These are phyloP conservation scores for Trichosporon sp. DNA, from an alignment of 1,284 basidiomycete species.

Conservation along the genomic window DNA sequence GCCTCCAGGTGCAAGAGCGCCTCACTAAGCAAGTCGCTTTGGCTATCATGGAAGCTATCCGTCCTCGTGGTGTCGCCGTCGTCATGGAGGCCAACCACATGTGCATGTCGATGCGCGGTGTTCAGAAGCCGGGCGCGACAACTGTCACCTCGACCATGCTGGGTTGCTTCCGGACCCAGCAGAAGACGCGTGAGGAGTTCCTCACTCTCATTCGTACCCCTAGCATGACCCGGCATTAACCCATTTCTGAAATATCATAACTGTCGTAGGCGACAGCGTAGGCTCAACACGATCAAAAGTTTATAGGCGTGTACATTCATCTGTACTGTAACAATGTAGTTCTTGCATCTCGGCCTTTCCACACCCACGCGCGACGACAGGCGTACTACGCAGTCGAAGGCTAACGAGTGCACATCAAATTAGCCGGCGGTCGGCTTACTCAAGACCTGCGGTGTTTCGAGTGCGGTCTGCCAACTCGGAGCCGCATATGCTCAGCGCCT, in stretches of 20 bases:
- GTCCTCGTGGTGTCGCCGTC: slow-evolving; percentile 95
- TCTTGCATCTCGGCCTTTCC: background rate
- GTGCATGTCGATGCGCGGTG: slow-evolving; percentile 99
- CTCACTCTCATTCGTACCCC: slow-evolving; percentile 38
- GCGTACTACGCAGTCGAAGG: too few relatives aligned
- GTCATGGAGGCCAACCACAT: slow-evolving; percentile 99
- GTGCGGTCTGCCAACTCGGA: background rate
- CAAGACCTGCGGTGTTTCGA: background rate
- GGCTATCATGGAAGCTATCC: slow-evolving; percentile 94
- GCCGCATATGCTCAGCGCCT: background rate
- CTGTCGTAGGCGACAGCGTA: background rate
- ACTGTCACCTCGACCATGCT: slow-evolving; percentile 99
- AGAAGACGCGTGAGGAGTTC: slow-evolving; percentile 91
- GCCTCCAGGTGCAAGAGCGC: slow-evolving; percentile 95
- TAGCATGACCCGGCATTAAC: slow-evolving; percentile 32
- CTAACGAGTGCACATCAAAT: background rate
- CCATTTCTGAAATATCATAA: background rate
- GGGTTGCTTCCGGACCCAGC: slow-evolving; percentile 91
- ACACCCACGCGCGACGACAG: too few relatives aligned
- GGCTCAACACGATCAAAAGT: slow-evolving; percentile 1
- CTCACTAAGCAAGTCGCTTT: slow-evolving; percentile 96
- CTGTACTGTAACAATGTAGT: slow-evolving; percentile 17
- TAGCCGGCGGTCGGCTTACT: background rate
- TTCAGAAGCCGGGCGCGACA: slow-evolving; percentile 93
- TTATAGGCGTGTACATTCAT: slow-evolving; percentile 21